Percentiles rank a stretch among this genome's conserved stretches.
phyloP scores from a whole-genome alignment of 352 stramenopile species.

The Phytopythium litorale region DNA sequence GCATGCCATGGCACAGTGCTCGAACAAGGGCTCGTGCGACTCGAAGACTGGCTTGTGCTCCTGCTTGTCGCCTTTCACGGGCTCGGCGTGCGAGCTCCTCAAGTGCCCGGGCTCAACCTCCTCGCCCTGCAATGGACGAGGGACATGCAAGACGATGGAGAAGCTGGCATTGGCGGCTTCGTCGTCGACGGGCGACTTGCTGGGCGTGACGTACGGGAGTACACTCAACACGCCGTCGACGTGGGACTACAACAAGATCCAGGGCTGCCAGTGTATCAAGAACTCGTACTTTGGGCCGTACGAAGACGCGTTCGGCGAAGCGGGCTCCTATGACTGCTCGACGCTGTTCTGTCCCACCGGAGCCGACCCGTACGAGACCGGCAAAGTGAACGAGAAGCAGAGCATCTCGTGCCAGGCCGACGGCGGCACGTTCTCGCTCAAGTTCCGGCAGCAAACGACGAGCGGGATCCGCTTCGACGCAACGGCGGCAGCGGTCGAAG shows the following conservation, averaged over 20 bases:
- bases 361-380: constrained; percentile 75
- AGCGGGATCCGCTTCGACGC: constrained; percentile 48
- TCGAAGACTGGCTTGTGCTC: constrained; percentile 44
- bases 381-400: constrained; percentile 70
- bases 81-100: constrained; percentile 68
- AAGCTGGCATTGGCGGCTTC: constrained; percentile 43
- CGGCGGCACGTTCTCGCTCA: constrained; percentile 60
- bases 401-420: constrained; percentile 49
- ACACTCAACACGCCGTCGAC: constrained; percentile 48
- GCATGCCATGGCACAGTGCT: constrained; percentile 45
- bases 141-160: constrained; percentile 74
- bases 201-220: constrained; percentile 61
- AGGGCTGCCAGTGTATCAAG: constrained; percentile 72
- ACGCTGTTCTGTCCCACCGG: constrained; percentile 83
- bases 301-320: constrained; percentile 45
- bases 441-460: constrained; percentile 64
- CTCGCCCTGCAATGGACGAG: constrained; percentile 57
- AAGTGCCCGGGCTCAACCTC: constrained; percentile 30
- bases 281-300: constrained; percentile 72
- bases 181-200: constrained; percentile 30
- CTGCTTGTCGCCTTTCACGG: constrained; percentile 72
- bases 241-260: constrained; percentile 85
- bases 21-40: constrained; percentile 56
- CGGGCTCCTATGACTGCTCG: constrained; percentile 67
- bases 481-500: constrained; percentile 29